Conservation (phyloP, 2,329 filamentous ascomycete species). For the Ophiognomonia clavigignenti-juglandacearum region DNA sequence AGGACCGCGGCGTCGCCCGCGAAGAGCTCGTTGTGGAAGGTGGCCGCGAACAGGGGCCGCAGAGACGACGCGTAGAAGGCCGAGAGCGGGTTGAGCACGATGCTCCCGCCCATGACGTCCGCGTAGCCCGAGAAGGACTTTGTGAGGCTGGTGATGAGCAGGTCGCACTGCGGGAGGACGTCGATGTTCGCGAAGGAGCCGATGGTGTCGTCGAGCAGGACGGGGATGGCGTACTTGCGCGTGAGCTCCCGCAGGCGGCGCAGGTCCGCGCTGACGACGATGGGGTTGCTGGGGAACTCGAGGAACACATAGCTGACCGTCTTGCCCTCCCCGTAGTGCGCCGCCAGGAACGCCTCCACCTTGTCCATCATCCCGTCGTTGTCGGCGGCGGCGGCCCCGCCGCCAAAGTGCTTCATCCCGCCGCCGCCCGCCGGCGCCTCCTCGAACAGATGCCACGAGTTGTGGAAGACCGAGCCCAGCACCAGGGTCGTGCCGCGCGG, state of each 20-base stretch:
- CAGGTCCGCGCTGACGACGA: slow-evolving; percentile 37
- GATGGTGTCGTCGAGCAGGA: slow-evolving; percentile 45
- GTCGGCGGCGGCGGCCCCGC: slow-evolving; percentile 34
- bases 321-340: slow-evolving; percentile 31
- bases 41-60: slow-evolving; percentile 22
- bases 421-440: slow-evolving; percentile 35
- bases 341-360: slow-evolving; percentile 40
- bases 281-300: slow-evolving; percentile 46
- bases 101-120: slow-evolving; percentile 49
- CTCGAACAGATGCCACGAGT: slow-evolving; percentile 42
- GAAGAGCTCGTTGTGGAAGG: slow-evolving; percentile 42
- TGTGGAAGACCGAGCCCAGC: slow-evolving; percentile 48
- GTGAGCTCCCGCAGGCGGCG: slow-evolving; percentile 34
- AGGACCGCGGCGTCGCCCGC: slow-evolving; percentile 40
- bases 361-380: slow-evolving; percentile 31
- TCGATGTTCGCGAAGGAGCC: slow-evolving; percentile 46
- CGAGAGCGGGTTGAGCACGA: slow-evolving; percentile 44
- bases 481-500: slow-evolving; percentile 33
- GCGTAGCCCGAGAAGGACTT: slow-evolving; percentile 55
- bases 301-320: slow-evolving; percentile 41
- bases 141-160: slow-evolving; percentile 49
- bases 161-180: slow-evolving; percentile 41
- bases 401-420: slow-evolving; percentile 43
- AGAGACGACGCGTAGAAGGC: slow-evolving; percentile 34
- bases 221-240: slow-evolving; percentile 37